Percentiles rank a stretch among this genome's conserved stretches.
phyloP scores from a whole-genome alignment of 331 rosid genomes.

The Malus hybrid region DNA sequence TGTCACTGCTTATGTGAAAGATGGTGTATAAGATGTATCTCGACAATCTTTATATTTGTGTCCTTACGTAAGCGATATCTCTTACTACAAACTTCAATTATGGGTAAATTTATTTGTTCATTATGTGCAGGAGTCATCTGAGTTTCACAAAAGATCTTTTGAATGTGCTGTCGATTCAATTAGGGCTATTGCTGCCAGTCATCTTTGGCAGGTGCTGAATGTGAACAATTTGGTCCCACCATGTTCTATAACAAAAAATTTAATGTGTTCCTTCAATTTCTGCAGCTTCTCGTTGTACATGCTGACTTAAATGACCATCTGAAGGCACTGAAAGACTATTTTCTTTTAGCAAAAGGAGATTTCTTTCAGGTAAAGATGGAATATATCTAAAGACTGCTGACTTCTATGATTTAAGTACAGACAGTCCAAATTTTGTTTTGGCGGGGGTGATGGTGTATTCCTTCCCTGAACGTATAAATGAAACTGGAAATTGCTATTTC shows the following conservation, averaged over 20 bases:
- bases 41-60: neutral
- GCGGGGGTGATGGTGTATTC: neutral
- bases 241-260: constrained; percentile 13
- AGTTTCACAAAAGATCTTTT: constrained; percentile 87
- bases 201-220: constrained; percentile 90
- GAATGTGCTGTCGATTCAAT: constrained; percentile 83
- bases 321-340: constrained; percentile 89
- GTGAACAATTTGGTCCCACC: constrained; percentile 15
- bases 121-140: constrained; percentile 74
- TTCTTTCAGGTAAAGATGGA: constrained; percentile 76
- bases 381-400: constrained; percentile 1
- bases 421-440: neutral
- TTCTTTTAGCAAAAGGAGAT: constrained; percentile 95
- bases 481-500: neutral
- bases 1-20: constrained; percentile 6
- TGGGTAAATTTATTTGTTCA: constrained; percentile 8
- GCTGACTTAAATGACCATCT: constrained; percentile 94
- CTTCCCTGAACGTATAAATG: neutral
- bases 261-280: constrained; percentile 18
- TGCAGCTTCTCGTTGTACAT: constrained; percentile 93
- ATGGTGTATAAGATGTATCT: constrained; percentile 5
- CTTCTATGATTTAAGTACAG: neutral
- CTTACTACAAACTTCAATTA: neutral
- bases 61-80: neutral
- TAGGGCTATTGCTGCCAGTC: constrained; percentile 86